Base-by-base conservation (phyloP, 1,139 yeast genomes). In the Insectozyma bohioensis region DNA sequence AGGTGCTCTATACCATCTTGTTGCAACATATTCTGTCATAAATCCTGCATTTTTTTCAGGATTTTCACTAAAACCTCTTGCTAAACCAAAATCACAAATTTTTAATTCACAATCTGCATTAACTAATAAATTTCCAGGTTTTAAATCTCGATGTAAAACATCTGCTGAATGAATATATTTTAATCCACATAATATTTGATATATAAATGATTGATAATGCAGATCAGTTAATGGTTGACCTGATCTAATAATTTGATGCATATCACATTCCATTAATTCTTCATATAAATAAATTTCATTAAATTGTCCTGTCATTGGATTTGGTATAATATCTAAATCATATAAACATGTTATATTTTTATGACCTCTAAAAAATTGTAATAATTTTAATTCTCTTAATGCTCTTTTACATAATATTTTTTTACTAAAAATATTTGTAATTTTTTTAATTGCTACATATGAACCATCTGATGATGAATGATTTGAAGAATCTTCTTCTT, bases 1-100 rank as follows among this genome's bases (percentile, higher is more conserved):
- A 0, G 98, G 98, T 1, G 98, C 98, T 45, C 98, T 69, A 60
- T 92, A 92, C 97, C 98, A 92, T 54, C 97, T 72, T 1, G 98
- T 90, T 19, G 98, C 97, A 20, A 92, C 97, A 56, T 92, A 92
- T 56, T 92, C 98, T 0, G 98, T 92, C 71, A 90, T 66, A 50
- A 84, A 88, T 11, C 95, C 96, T 20, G 88, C 86, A 49, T 92
- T 90, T 46, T 81, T 84, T 43, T 82, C 94, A 0, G 90, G 85
- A 47, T 85, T 85, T 41, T 77, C 80, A 17, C 88, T 79, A 54
- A 83, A 90, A n/a, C 97, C 97, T 52, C 98, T 75, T 2, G 98
- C 97, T 35, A 92, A 73, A 6, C 98, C 97, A 58, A 92, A 92
- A 61, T 92, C 98, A 64, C 97, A 90, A 38, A 92, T 90, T 56